These are phyloP conservation scores for Candida germanica DNA, from an alignment of 805 yeast species.

Conservation along the genomic window DNA sequence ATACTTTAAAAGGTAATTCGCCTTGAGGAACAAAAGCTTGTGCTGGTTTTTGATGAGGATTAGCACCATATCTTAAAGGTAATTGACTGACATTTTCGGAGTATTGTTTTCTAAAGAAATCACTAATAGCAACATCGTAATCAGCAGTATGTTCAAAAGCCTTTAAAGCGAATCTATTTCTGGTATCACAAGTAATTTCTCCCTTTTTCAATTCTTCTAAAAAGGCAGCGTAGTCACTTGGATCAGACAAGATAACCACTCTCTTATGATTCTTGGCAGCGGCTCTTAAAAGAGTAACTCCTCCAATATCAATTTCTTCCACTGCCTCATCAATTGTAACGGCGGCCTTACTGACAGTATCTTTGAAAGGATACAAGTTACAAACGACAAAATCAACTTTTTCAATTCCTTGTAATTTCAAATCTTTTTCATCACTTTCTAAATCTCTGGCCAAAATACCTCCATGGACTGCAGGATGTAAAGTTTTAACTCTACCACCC, in stretches of 20 bases:
- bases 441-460: conserved; percentile 93
- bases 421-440: conserved; percentile 86
- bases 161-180: conserved; percentile 85
- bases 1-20: conserved; percentile 88
- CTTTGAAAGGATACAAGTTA: conserved; percentile 97
- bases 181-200: conserved; percentile 66
- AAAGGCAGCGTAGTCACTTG: conserved; percentile 85
- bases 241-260: conserved; percentile 94
- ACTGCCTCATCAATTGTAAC: conserved; percentile 97
- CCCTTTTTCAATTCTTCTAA: conserved; percentile 75
- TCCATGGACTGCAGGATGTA: conserved; percentile 98
- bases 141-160: conserved; percentile 99
- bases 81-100: conserved; percentile 86
- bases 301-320: conserved; percentile 96
- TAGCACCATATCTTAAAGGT: conserved; percentile 96
- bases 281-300: conserved; percentile 95
- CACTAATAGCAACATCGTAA: conserved; percentile 93
- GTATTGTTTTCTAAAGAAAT: conserved; percentile 96
- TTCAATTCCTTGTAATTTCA: conserved; percentile 84
- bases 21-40: conserved; percentile 90
- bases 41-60: conserved; percentile 99
- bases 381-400: conserved; percentile 97
- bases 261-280: conserved; percentile 98
- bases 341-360: conserved; percentile 90
- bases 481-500: conserved; percentile 96